A percentile compares a stretch with the other conserved stretches of the same genome.
Evolutionary conservation across 2,329 filamentous ascomycete species (phyloP).

Genomic region (Dothiorella sarmentorum): DNA sequence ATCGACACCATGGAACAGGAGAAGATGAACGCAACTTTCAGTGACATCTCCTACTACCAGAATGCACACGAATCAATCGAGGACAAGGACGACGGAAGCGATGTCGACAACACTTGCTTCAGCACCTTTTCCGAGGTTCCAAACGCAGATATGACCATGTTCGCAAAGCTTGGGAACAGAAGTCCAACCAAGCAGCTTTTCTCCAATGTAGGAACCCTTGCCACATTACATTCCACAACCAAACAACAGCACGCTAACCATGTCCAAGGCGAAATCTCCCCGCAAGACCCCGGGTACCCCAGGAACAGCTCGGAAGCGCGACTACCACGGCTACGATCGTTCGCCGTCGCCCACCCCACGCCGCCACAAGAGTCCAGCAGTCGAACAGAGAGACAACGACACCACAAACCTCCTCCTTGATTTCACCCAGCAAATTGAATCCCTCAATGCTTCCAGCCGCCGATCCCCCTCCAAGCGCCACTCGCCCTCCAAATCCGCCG

Average conservation of each 20-base stretch:
- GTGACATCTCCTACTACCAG: slow-evolving; percentile 26
- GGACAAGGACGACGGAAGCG: slow-evolving; percentile 23
- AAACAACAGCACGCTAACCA: slow-evolving; percentile 6
- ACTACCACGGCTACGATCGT: slow-evolving; percentile 35
- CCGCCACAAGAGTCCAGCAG: slow-evolving; percentile 42
- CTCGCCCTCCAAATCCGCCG: slow-evolving; percentile 51
- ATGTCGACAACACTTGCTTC: slow-evolving; percentile 67
- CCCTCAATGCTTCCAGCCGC: slow-evolving; percentile 43
- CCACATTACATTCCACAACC: not conserved
- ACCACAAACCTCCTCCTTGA: slow-evolving; percentile 80
- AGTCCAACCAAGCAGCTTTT: slow-evolving; percentile 42
- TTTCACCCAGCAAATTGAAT: slow-evolving; percentile 75
- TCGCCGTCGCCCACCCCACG: slow-evolving; percentile 54
- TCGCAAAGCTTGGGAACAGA: slow-evolving; percentile 65
- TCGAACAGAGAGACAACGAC: slow-evolving; percentile 42
- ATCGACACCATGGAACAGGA: slow-evolving; percentile 34
- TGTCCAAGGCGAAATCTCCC: slow-evolving; percentile 17
- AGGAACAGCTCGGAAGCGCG: slow-evolving; percentile 45
- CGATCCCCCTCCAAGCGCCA: slow-evolving; percentile 37
- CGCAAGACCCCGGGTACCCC: slow-evolving; percentile 40
- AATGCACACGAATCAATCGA: slow-evolving; percentile 23
- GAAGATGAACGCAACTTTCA: slow-evolving; percentile 21
- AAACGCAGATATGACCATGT: slow-evolving; percentile 71
- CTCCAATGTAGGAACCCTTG: not conserved
- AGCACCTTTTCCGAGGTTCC: slow-evolving; percentile 88